Conservation (phyloP, 2,329 filamentous ascomycete genomes). For the Aspergillus melleus region DNA sequence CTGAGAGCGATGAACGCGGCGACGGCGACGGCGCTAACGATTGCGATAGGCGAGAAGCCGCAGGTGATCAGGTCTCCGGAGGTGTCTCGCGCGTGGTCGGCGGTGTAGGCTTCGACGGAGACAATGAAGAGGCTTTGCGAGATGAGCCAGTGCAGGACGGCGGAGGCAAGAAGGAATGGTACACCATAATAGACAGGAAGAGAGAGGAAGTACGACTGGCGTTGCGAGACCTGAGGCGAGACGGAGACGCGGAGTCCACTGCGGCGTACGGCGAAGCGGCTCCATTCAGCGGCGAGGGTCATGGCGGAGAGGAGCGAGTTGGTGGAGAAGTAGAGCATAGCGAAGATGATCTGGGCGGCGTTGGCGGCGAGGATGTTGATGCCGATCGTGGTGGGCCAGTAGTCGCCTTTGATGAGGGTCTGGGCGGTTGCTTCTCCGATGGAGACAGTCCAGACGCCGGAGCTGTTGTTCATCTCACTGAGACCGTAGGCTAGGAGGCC, state of each 20-base stretch:
- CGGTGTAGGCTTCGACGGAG: slow-evolving; percentile 25
- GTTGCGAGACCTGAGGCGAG: slow-evolving; percentile 40
- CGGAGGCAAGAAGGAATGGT: slow-evolving; percentile 37
- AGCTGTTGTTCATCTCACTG: not conserved
- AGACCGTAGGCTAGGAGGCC: not conserved
- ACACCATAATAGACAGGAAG: slow-evolving; percentile 49
- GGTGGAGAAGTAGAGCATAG: slow-evolving; percentile 36
- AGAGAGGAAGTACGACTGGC: slow-evolving; percentile 47
- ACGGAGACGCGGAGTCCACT: slow-evolving; percentile 46
- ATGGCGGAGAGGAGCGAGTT: slow-evolving; percentile 47
- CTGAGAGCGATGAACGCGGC: not conserved
- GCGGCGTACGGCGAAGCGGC: slow-evolving; percentile 36
- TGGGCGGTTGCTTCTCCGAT: slow-evolving; percentile 7
- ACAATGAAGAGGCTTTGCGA: slow-evolving; percentile 51
- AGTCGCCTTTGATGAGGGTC: slow-evolving; percentile 4
- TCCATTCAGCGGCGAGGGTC: slow-evolving; percentile 52
- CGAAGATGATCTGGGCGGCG: slow-evolving; percentile 36
- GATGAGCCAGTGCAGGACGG: slow-evolving; percentile 51
- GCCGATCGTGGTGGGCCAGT: slow-evolving; percentile 10
- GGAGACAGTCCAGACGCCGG: slow-evolving; percentile 3
- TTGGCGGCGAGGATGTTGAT: slow-evolving; percentile 33
- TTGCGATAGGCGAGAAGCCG: not conserved
- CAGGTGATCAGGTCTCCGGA: not conserved
- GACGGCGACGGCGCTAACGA: not conserved
- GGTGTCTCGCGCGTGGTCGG: not conserved